Percentiles rank a stretch among this genome's conserved stretches.
Evolutionary conservation across 2,329 filamentous ascomycete genomes (phyloP).

Genomic region (Alternaria rosae): DNA sequence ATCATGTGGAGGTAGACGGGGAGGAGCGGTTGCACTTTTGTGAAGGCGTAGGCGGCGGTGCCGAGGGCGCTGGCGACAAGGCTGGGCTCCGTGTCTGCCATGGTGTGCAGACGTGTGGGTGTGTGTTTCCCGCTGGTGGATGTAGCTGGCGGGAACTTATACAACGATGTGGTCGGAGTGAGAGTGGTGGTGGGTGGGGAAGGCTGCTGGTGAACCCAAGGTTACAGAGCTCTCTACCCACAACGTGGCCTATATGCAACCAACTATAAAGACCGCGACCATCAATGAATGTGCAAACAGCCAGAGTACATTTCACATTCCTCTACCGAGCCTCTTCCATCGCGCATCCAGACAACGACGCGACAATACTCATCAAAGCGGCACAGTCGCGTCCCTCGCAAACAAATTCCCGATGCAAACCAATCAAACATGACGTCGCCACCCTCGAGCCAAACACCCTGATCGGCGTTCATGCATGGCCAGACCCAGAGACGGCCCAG

Average conservation of each 20-base stretch:
- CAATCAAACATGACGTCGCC: slow-evolving; percentile 18
- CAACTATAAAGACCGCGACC: background rate
- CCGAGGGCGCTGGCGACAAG: slow-evolving; percentile 39
- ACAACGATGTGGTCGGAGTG: background rate
- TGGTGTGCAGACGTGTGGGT: slow-evolving; percentile 12
- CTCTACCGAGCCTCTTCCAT: background rate
- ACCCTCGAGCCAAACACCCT: background rate
- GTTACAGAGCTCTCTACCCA: background rate
- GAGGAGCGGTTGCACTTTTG: slow-evolving; percentile 51
- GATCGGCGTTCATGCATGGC: slow-evolving; percentile 18
- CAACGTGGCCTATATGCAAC: slow-evolving; percentile 1
- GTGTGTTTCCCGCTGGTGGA: background rate
- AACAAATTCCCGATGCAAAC: slow-evolving; percentile 4
- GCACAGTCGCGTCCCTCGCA: background rate
- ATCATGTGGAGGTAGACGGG: slow-evolving; percentile 69
- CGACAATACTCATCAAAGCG: background rate
- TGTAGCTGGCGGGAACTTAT: background rate
- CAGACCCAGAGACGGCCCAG: background rate
- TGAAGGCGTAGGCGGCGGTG: slow-evolving; percentile 54
- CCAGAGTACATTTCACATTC: rapidly evolving
- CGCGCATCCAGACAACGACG: background rate
- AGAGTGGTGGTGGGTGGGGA: background rate
- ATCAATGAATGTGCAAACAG: background rate
- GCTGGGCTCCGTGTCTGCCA: slow-evolving; percentile 42
- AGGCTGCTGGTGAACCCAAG: background rate